Base-by-base conservation (phyloP, 768 basidiomycete species). In the Cystoderma amianthinum region DNA sequence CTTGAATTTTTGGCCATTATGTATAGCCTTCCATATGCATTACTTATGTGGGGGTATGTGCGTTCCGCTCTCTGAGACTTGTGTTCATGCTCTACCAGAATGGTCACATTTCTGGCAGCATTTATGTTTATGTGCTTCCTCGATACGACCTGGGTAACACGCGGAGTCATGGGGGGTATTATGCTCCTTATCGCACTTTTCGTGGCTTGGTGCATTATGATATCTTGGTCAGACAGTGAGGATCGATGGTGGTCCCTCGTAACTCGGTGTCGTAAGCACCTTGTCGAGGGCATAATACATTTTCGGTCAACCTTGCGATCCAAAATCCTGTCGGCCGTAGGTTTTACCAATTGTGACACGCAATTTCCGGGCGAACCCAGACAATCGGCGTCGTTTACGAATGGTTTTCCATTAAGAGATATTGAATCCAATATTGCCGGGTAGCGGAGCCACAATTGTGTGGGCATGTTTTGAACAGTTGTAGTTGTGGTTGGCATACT, bases 11-110 rank as follows among this genome's bases (percentile, higher is more conserved):
- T 71, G 21, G 55, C 68, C 4, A 61, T 69, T 23, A 53, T 64
- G 38, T 70, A 62, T 37, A 64, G 61, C 43, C 57, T 69, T 32
- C 67, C 67, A 4, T 64, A 68, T 23, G 62, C 63, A 24, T 44
- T 67, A 5, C 49, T 69, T 32, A 58, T 69, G 57, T 69, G 63
- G 59, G 50, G 60, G 68, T 68, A 39, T 41, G 61, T 48, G n/a
- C 25, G 7, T 19, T 16, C 16, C 38, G n/a, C 18, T 30, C 28
- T 48, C 6, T 3, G 11, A 10, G 11, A 10, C 10, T 37, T 17
- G 9, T 13, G 9, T 9, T 32, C 9, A 15, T 12, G 18, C 15
- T 12, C n/a, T 15, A 19, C 7, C 25, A 71, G 68, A 13, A 50
- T 67, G 44, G 41, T 62, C 2, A 49, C 57, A 3, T 70, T 71